Conservation (phyloP, 768 basidiomycete species). For the Nidularia pulvinata region DNA sequence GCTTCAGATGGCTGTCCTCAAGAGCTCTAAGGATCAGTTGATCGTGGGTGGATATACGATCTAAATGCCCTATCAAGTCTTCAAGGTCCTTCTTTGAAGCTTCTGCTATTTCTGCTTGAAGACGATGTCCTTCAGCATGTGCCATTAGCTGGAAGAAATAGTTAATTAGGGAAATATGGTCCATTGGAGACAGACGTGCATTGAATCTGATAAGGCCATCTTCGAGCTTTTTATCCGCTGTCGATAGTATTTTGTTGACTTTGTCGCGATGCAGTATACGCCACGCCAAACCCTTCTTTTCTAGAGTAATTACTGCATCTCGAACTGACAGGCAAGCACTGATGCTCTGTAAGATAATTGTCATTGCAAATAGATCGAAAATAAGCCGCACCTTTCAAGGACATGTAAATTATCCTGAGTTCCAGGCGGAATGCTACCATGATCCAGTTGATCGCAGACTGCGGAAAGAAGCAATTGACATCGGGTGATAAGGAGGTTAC, state of each 20-base stretch:
- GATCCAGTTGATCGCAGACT: slow-evolving; percentile 3
- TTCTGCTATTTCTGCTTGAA: slow-evolving; percentile 13
- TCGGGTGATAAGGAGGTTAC: slow-evolving; percentile 6
- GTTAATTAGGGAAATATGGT: not conserved
- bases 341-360: not conserved
- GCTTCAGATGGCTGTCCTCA: slow-evolving; percentile 9
- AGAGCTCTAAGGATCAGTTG: slow-evolving; percentile 11
- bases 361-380: not conserved
- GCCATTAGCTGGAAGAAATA: slow-evolving; percentile 6
- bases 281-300: slow-evolving; percentile 12
- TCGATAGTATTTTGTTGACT: slow-evolving; percentile 6
- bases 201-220: slow-evolving; percentile 11
- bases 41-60: slow-evolving; percentile 10
- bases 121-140: slow-evolving; percentile 4
- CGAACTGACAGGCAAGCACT: slow-evolving; percentile 10
- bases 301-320: slow-evolving; percentile 5
- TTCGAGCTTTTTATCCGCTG: slow-evolving; percentile 8
- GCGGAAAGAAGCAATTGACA: slow-evolving; percentile 5
- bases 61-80: slow-evolving; percentile 7
- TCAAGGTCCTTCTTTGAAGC: slow-evolving; percentile 8
- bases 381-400: slow-evolving; percentile 5
- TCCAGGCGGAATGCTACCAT: not conserved
- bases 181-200: slow-evolving; percentile 3
- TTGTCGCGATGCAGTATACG: slow-evolving; percentile 11
- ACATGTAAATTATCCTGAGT: slow-evolving; percentile 3